phyloP scores from a whole-genome alignment of 2,329 filamentous ascomycete species.

The Pseudohalonectria lignicola region DNA sequence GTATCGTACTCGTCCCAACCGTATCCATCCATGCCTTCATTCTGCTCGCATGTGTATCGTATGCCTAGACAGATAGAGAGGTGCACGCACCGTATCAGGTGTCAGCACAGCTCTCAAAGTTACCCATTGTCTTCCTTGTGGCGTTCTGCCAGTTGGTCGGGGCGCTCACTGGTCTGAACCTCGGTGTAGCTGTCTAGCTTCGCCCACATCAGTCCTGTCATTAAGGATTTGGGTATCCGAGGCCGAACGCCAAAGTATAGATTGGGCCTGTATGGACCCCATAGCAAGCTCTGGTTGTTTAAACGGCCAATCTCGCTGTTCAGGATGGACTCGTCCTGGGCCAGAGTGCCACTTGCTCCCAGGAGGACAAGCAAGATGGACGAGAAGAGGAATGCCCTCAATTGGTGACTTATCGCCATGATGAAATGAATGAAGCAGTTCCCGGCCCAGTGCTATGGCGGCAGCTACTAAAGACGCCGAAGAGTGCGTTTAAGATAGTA shows the following conservation, averaged over 20 bases:
- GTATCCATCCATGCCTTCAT: slow-evolving; percentile 88
- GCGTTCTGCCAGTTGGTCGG: background rate
- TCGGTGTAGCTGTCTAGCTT: slow-evolving; percentile 69
- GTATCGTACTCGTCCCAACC: slow-evolving; percentile 98
- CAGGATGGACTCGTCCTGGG: slow-evolving; percentile 25
- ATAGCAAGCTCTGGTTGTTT: slow-evolving; percentile 79
- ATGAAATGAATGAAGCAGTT: background rate
- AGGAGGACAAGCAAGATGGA: slow-evolving; percentile 7
- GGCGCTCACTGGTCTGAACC: slow-evolving; percentile 55
- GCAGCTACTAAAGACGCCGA: too few relatives aligned
- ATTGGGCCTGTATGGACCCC: slow-evolving; percentile 92
- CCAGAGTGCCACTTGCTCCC: slow-evolving; percentile 10
- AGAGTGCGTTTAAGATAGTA: too few relatives aligned
- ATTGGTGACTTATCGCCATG: slow-evolving; percentile 2
- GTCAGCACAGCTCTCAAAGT: too few relatives aligned
- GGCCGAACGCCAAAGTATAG: slow-evolving; percentile 88
- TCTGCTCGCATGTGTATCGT: slow-evolving; percentile 90
- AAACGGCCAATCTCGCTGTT: slow-evolving; percentile 37
- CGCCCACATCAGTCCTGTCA: slow-evolving; percentile 80
- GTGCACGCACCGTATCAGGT: too few relatives aligned
- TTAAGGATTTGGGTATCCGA: slow-evolving; percentile 68
- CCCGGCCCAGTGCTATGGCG: too few relatives aligned
- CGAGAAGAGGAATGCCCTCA: background rate
- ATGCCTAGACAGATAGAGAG: slow-evolving; percentile 45
- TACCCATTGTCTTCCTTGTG: background rate